Evolutionary conservation across 768 basidiomycete genomes (phyloP), one percentile per base, ranked within the genome.

Genomic region (Serpula lacrymans): DNA sequence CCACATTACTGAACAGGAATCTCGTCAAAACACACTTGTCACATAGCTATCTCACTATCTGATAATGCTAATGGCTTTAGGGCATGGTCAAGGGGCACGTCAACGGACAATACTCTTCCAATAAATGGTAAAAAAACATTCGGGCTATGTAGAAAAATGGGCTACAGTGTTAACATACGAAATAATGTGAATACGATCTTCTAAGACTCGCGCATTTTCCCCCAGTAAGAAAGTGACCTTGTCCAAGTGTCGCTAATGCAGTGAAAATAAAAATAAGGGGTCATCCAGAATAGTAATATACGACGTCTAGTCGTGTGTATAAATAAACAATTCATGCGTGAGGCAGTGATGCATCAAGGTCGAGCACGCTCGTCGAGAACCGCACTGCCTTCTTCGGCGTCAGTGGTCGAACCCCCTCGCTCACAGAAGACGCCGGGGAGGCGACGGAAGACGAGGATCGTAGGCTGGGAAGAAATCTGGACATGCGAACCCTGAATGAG

Each of bases 381-480:
- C 80, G 72, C 26, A 83, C 80, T 2, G 73, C 76, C 54, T 83
- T 83, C 47, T 74, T 75, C 13, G 70, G 74, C 0, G 69, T 75
- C 13, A 61, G 54, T 4, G 69, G 62, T 47, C 72, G 66, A 2
- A 60, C 59, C 18, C 57, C 60, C 34, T 62, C 54, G 20, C 34
- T 36, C 26, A 53, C 56, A 13, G 62, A 63, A n/a, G 58, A 62
- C 1, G 63, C 50, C 23, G 55, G 37, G 2, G 71, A 71, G 6
- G 66, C 53, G 1, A 56, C 37, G 13, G 62, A 44, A 16, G 68
- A 68, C 6, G 63, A 54, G 22, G 68, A 62, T 27, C 71, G 66
- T 32, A 62, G 62, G 3, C 70, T 63, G 4, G 71, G 68, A 32
- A 80, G 61, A 27, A 82, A 66, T 24, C 73, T 69, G 40, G 77